phyloP scores from a whole-genome alignment of 768 basidiomycete genomes.

The Chiua virens region DNA sequence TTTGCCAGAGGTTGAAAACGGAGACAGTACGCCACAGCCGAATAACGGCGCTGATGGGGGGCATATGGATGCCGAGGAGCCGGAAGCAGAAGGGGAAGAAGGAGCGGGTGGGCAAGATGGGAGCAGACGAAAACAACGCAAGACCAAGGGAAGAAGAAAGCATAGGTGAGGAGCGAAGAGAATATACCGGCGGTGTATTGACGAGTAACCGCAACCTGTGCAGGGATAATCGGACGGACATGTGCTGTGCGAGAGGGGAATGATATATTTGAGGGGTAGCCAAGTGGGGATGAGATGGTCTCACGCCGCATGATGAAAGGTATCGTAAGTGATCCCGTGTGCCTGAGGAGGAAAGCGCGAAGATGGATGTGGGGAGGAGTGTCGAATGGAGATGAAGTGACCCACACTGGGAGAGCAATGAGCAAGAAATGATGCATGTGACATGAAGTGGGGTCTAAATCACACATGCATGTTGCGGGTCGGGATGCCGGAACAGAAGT shows the following conservation, averaged over 20 bases:
- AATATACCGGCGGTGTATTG: neutral
- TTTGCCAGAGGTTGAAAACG: constrained; percentile 16
- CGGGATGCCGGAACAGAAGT: neutral
- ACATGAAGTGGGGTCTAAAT: neutral
- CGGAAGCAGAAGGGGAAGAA: constrained; percentile 14
- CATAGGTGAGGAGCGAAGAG: neutral
- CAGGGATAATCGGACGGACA: constrained; percentile 15
- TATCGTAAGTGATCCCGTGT: constrained; percentile 18
- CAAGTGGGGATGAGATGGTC: constrained; percentile 7
- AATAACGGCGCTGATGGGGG: constrained; percentile 15
- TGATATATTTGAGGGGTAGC: constrained; percentile 5
- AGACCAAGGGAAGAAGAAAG: constrained; percentile 20
- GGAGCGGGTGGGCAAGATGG: neutral
- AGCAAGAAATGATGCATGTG: neutral
- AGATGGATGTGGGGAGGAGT: neutral
- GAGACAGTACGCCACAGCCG: constrained; percentile 16
- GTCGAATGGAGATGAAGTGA: constrained; percentile 1
- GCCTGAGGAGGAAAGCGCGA: constrained; percentile 9
- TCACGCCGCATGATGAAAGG: constrained; percentile 8
- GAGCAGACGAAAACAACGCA: constrained; percentile 18
- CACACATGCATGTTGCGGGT: neutral
- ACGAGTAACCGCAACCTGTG: constrained; percentile 1
- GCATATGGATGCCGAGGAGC: constrained; percentile 4
- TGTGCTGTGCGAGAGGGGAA: neutral
- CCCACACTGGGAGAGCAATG: neutral